Base-by-base conservation (phyloP, 2,329 filamentous ascomycete genomes). In the Xylariomycetidae sp. region DNA sequence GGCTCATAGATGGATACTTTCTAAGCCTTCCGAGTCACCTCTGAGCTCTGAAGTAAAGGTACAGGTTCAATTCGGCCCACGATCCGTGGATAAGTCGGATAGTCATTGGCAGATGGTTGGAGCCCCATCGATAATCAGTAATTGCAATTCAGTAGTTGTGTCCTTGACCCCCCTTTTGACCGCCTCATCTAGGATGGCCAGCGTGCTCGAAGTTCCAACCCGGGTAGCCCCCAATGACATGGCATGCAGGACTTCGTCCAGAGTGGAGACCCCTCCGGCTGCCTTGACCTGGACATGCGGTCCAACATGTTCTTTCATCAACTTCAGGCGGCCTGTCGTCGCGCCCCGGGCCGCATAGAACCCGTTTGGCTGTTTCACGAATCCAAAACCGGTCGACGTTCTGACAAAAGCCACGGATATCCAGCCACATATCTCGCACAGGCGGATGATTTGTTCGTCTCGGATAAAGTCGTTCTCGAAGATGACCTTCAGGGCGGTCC, bases 301-400 rank as follows among this genome's bases (percentile, higher is more conserved):
- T 1, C 59, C 60, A 4, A 63, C 56, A 25, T 66, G 53, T 33
- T 66, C 46, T 30, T 67, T 59, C 74, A 80, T 80, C 2, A 80
- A 44, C 52, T 65, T 64, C 11, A 81, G 47, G 44, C 75, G 64
- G 15, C 50, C 50, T 7, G 70, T 51, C 0, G 72, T 78, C 0
- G 74, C 72, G 0, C 74, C 75, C 10, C 62, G 59, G 50, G 75
- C 78, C 6, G 59, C 63, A 40, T 77, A 79, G 27, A 58, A 50
- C 0, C 72, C 73, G 38, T 66, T 59, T 0, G 50, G 23, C 49
- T 70, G 67, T 54, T 78, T 79, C 11, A 77, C 70, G 27, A 80
- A 78, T 0, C 74, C 75, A 42, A 77, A 79, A 1, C 76, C 75
- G 0, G 74, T 77, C 2, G 71, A 74, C 0, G 76, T 80, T 59